Evolutionary conservation across 805 yeast genomes (phyloP), one percentile per base, ranked within the genome.

Genomic region (Yamadazyma ubonensis): DNA sequence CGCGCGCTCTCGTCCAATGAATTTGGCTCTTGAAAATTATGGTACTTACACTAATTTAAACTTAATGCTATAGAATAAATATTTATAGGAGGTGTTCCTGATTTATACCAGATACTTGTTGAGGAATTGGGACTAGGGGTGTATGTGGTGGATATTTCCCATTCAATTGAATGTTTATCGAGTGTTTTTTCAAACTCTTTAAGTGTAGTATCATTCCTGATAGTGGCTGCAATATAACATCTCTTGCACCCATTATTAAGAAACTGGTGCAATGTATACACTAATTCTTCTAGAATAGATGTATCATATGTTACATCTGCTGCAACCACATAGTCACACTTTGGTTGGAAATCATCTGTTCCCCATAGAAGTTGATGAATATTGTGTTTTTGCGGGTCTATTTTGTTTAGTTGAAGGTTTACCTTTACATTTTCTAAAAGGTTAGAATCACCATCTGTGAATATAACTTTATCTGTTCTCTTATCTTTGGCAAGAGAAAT

Each of bases 251-350:
- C 58, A 17, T 53, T 48, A 5, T 29, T 50, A 33, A 69, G 57
- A 38, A 70, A 61, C 28, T 63, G 67, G n/a, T 54, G 46, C 2
- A 85, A 53, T 8, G 81, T 74, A 4, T 53, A 44, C n/a, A 78
- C 71, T 29, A 90, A 67, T 17, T 61, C 61, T 0, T 80, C 79
- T 15, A 87, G 69, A 2, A 79, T 68, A 3, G 73, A 63, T 2
- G 78, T 56, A 53, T 90, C 97, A 59, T 86, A 90, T 0, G 96
- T 87, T 10, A 90, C 87, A 59, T 90, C 98, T 0, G 96, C 93
- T 0, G 90, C 96, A 3, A 87, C 53, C 0, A 88, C 63, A 1
- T 81, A 58, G 50, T 81, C 79, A 3, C 31, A 53, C 2, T 76
- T 76, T 3, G 38, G 39, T 1, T 73, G 51, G 6, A 53, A 51